Evolutionary conservation across 2,329 filamentous ascomycete genomes (phyloP), one percentile per base, ranked within the genome.

Genomic region (Curvularia sp.): DNA sequence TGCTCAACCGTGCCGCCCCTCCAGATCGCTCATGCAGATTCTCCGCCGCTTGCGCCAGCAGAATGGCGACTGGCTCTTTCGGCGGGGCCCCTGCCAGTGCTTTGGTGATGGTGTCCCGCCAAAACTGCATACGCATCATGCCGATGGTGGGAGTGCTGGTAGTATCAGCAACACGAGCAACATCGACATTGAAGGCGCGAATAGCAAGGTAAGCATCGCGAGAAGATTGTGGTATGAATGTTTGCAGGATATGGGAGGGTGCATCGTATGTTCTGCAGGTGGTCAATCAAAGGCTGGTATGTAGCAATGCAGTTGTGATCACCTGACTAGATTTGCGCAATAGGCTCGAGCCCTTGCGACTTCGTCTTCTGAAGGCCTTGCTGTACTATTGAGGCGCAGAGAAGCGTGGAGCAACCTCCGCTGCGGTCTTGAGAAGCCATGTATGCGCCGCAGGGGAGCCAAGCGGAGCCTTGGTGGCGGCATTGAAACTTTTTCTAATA

Each of bases 121-220:
- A 98, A 81, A 98, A 98, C 76, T 97, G 92, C 78, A 97, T 89
- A 64, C 95, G 92, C 83, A 98, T 87, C 51, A 89, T 84, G 49
- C 92, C 94, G 60, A 98, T 91, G 3, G 89, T 89, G n/a, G 91
- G 87, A 60, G 90, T 95, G 46, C 91, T 95, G 19, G 95, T 93
- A 12, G 91, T 87, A 78, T 98, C 94, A 56, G 95, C 92, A 61
- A 98, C 90, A 56, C 91, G 87, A 43, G 94, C 91, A 59, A 97
- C 86, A 77, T 97, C 94, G 70, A 98, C 85, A 74, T 99, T 99
- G 77, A 99, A 88, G 49, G 93, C 90, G 63, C 94, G 91, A 57
- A 99, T 87, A 58, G 93, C 92, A 67, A 96, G 86, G 79, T 98
- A 97, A 66, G 92, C 89, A 77, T 96, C 89, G 70, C 88, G 88